Conservation (phyloP, 371 early-diverging fungal genomes). For the Mucor irregularis region DNA sequence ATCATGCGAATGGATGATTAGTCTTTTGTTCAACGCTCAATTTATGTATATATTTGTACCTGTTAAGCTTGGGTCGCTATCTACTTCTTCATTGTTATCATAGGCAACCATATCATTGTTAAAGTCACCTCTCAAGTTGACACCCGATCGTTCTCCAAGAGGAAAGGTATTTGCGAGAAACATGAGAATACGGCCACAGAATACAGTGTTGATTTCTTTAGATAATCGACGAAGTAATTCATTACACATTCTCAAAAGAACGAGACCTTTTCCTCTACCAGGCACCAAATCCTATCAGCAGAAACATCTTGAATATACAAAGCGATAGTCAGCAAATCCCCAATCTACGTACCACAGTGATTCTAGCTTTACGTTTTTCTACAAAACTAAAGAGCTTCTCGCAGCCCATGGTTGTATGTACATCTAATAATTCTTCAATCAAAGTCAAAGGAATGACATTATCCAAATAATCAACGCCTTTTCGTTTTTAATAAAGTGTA, state of each 20-base stretch:
- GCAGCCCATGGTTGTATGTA: slow-evolving; percentile 61
- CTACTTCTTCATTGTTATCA: slow-evolving; percentile 57
- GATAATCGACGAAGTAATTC: slow-evolving; percentile 80
- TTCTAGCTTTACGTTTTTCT: slow-evolving; percentile 51
- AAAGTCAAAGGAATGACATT: slow-evolving; percentile 49
- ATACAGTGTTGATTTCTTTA: slow-evolving; percentile 74
- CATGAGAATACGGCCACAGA: slow-evolving; percentile 82
- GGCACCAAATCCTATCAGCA: slow-evolving; percentile 63
- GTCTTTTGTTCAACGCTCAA: neutral
- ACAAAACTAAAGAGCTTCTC: slow-evolving; percentile 67
- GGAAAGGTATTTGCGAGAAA: slow-evolving; percentile 81
- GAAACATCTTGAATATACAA: neutral
- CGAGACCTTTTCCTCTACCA: slow-evolving; percentile 76
- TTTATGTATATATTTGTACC: slow-evolving; percentile 23
- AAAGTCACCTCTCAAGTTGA: slow-evolving; percentile 83
- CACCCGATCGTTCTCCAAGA: slow-evolving; percentile 79
- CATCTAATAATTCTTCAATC: slow-evolving; percentile 71
- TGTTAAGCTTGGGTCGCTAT: slow-evolving; percentile 38
- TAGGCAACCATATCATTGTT: slow-evolving; percentile 63
- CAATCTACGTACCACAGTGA: slow-evolving; percentile 58
- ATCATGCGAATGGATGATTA: neutral
- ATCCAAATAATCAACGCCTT: slow-evolving; percentile 42
- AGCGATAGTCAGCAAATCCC: neutral
- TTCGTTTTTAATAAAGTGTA: neutral
- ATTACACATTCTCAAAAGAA: slow-evolving; percentile 82